Base-by-base conservation (phyloP, 768 basidiomycete species). In the Brasilioporus rufonigricans region DNA sequence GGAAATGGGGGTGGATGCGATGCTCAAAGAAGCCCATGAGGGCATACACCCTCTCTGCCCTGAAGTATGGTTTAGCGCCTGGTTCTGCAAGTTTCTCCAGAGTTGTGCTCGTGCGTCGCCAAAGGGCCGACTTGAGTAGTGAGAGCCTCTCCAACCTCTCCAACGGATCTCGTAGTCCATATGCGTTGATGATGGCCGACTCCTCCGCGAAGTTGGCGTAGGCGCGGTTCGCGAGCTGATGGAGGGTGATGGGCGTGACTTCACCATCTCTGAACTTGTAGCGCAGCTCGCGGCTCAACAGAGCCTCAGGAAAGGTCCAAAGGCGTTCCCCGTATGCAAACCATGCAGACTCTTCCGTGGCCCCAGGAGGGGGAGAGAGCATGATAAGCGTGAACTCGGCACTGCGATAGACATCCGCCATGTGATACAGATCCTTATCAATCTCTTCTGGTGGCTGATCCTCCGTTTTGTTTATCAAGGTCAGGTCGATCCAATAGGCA, bases 281-380 rank as follows among this genome's bases (percentile, higher is more conserved):
- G 0, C 44, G 55, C 21, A 66, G 39, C 29, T 64, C 49, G 0
- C 62, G 65, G 14, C 65, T 65, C 32, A 69, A 49, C 56, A 0
- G 65, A n/a, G n/a, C n/a, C n/a, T n/a, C n/a, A n/a, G n/a, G 65
- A 7, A 69, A 59, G 13, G 57, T 57, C 67, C 67, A n/a, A n/a
- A n/a, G n/a, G n/a, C n/a, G n/a, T n/a, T n/a, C n/a, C n/a, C n/a
- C n/a, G n/a, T n/a, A n/a, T n/a, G n/a, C n/a, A n/a, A n/a, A n/a
- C n/a, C n/a, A n/a, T n/a, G n/a, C n/a, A n/a, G n/a, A n/a, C n/a
- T n/a, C n/a, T n/a, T n/a, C n/a, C n/a, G n/a, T n/a, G n/a, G n/a
- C n/a, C n/a, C n/a, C n/a, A n/a, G n/a, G n/a, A n/a, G n/a, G n/a
- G n/a, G n/a, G n/a, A n/a, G n/a, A n/a, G n/a, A n/a, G n/a, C n/a